Evolutionary conservation across 129 eudicot genomes (phyloP), one percentile per base, ranked within the genome.

Genomic region (carrot (Daucus carota)): DNA sequence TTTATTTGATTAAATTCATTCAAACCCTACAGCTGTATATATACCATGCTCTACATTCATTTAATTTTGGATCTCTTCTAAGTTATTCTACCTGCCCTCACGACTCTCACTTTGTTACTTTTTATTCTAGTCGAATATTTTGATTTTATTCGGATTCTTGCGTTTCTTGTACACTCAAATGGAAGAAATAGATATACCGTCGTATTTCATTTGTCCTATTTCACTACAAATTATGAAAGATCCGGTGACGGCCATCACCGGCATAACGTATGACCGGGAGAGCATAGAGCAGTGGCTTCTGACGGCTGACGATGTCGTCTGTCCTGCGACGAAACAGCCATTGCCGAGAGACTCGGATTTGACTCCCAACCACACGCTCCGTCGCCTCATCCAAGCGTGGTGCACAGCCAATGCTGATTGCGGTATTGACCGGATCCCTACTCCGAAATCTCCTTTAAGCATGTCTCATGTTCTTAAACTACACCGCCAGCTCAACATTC

Each of bases 161-260:
- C 14, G 13, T 16, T 29, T 24, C 28, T 8, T 32, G 5, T 20
- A 1, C 18, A 20, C 28, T 66, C 43, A 73, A 14, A 87, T 83
- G 85, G 83, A 78, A 29, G 90, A 90, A 78, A 75, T 75, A 26
- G 96, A 93, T 5, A 78, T 93, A 42, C 98, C 98, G 6, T 65
- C 45, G 24, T 87, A 80, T 73, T 90, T 93, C 84, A 72, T 93
- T 6, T 93, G 98, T 72, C 98, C 98, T 22, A 90, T 93, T 2
- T 90, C 98, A 0, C 90, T 93, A 47, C 90, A 93, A 36, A 90
- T 90, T 75, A 93, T 93, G 98, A 85, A 78, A 78, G 98, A 93
- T 40, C 98, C 98, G 4, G 98, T 93, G 8, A 93, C 97, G 1
- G 78, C 92, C 11, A 76, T 80, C 34, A 90, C 98, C 60, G 98